A percentile compares a stretch with the other conserved stretches of the same genome.
These are phyloP conservation scores for Singerocomus inundabilis DNA, from an alignment of 1,284 basidiomycete genomes.

Conservation along the genomic window DNA sequence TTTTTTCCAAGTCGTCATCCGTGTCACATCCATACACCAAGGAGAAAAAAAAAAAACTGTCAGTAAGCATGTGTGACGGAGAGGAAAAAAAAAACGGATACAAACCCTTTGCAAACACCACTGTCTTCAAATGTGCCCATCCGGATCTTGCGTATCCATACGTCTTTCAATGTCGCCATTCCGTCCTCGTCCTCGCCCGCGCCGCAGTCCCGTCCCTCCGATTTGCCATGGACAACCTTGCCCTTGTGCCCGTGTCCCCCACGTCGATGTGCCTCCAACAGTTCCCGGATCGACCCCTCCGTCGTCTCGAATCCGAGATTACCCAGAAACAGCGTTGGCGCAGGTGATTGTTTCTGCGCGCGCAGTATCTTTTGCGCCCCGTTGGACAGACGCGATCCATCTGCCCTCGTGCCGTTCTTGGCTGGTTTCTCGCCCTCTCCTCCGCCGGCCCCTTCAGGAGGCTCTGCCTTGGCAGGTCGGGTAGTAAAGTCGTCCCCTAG, in stretches of 20 bases:
- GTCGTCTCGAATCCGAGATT: conserved; percentile 88
- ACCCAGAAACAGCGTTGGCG: conserved; percentile 83
- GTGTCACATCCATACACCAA: background rate
- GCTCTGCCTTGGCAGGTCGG: conserved; percentile 43
- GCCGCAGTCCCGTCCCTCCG: conserved; percentile 27
- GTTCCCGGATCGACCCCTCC: conserved; percentile 68
- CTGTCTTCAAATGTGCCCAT: conserved; percentile 96
- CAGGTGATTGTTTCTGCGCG: conserved; percentile 81
- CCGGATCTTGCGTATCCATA: conserved; percentile 85
- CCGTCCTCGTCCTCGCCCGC: background rate
- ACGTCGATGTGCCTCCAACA: conserved; percentile 63
- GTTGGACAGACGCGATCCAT: conserved; percentile 53
- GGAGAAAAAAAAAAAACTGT: background rate
- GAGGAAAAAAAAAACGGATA: background rate
- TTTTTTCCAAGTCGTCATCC: background rate
- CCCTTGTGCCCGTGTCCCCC: conserved; percentile 29
- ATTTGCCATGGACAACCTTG: conserved; percentile 19
- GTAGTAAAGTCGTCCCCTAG: conserved; percentile 76
- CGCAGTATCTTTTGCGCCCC: conserved; percentile 80
- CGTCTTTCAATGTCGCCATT: conserved; percentile 36
- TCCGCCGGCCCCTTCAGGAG: conserved; percentile 4
- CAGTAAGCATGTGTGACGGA: background rate
- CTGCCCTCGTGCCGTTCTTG: conserved; percentile 28
- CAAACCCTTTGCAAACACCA: conserved; percentile 90
- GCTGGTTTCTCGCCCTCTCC: conserved; percentile 29